Evolutionary conservation across 1,139 yeast genomes (phyloP).

Genomic region (Pneumocystis sp.): DNA sequence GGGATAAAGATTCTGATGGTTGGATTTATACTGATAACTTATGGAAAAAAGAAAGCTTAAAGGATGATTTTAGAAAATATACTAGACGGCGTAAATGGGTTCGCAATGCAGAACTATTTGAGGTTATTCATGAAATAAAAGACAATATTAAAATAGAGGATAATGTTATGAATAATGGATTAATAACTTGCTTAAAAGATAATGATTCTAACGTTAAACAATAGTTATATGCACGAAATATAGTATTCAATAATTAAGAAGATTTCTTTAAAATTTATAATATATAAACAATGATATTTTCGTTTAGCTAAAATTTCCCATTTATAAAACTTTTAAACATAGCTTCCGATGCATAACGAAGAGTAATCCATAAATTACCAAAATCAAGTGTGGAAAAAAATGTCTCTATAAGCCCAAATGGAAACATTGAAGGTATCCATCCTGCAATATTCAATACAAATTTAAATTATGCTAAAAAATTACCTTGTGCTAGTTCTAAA

Average conservation of each 20-base stretch:
- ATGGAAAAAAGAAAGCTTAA: slow-evolving; percentile 75
- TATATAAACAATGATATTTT: not conserved
- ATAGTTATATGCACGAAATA: not conserved
- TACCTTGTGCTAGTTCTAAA: slow-evolving; percentile 79
- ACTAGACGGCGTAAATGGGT: slow-evolving; percentile 27
- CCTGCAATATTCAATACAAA: slow-evolving; percentile 23
- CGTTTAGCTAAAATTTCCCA: slow-evolving; percentile 43
- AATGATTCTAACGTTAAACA: not conserved
- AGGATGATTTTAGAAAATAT: slow-evolving; percentile 75
- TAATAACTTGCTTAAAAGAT: not conserved
- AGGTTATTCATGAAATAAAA: not conserved
- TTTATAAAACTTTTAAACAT: slow-evolving; percentile 53
- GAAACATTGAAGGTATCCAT: slow-evolving; percentile 96
- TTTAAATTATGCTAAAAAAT: not conserved
- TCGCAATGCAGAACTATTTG: not conserved
- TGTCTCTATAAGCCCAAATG: slow-evolving; percentile 80
- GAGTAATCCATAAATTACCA: slow-evolving; percentile 51
- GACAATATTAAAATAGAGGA: not conserved
- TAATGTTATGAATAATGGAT: not conserved
- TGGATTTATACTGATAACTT: slow-evolving; percentile 79
- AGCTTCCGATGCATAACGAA: slow-evolving; percentile 57
- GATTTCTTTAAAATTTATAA: not conserved
- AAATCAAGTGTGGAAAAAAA: slow-evolving; percentile 69
- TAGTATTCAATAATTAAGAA: not conserved
- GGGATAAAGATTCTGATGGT: slow-evolving; percentile 47